These are phyloP conservation scores for Rhexocercosporidium sp. DNA, from an alignment of 2,329 filamentous ascomycete species.

Conservation along the genomic window DNA sequence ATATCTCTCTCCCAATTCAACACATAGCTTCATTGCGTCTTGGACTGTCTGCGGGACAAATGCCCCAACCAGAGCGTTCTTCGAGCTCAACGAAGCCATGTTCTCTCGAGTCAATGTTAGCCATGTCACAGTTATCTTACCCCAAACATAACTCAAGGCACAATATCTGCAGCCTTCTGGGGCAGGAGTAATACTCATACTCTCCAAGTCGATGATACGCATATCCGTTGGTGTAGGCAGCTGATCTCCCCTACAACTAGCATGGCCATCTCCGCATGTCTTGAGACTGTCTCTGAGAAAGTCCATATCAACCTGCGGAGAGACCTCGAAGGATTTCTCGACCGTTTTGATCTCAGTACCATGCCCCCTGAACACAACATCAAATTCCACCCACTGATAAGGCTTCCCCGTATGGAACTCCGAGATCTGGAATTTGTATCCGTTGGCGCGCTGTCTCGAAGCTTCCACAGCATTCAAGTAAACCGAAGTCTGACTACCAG, in stretches of 20 bases:
- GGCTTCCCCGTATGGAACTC: neutral
- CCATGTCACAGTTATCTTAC: constrained; percentile 8
- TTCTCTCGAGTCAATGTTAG: constrained; percentile 11
- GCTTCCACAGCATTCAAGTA: constrained; percentile 6
- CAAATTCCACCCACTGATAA: constrained; percentile 17
- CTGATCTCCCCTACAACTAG: neutral
- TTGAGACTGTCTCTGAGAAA: constrained; percentile 6
- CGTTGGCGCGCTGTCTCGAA: constrained; percentile 51
- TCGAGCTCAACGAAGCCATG: neutral
- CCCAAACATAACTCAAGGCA: constrained; percentile 21
- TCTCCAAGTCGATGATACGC: constrained; percentile 10
- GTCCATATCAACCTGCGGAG: neutral
- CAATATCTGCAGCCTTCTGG: constrained; percentile 15
- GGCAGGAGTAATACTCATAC: constrained; percentile 8
- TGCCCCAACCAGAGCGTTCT: neutral
- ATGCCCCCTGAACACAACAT: constrained; percentile 8
- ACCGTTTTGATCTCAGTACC: neutral
- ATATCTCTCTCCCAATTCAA: constrained; percentile 9
- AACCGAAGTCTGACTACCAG: constrained; percentile 49
- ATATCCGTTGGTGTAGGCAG: constrained; percentile 4
- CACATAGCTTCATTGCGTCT: constrained; percentile 18
- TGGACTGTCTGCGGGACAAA: constrained; percentile 7
- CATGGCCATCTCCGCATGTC: neutral
- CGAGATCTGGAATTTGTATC: constrained; percentile 43
- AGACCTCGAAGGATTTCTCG: neutral